Percentiles rank a stretch among this genome's conserved stretches.
These are phyloP conservation scores for Amoebophrya sp. DNA, from an alignment of 169 alveolate genomes.

Conservation along the genomic window DNA sequence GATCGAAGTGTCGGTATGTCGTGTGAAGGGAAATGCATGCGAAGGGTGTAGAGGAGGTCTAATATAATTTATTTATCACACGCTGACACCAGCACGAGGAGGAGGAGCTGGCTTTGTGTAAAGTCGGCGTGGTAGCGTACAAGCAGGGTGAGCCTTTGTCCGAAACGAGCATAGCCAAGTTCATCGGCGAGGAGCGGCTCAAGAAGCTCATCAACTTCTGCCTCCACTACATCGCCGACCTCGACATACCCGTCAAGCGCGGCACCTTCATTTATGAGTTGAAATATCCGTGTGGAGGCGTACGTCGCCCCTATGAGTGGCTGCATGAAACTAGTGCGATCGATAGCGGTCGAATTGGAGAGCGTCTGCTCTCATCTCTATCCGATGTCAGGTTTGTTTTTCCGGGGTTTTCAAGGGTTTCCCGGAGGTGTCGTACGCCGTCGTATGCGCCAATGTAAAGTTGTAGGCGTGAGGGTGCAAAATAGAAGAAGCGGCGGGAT, in stretches of 20 bases:
- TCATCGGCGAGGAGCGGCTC: slow-evolving; percentile 62
- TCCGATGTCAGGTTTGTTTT: background rate
- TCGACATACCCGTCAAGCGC: slow-evolving; percentile 84
- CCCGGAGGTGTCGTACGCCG: too few species aligned
- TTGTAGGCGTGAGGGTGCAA: too few species aligned
- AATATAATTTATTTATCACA: slow-evolving; percentile 65
- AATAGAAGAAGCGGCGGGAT: too few species aligned
- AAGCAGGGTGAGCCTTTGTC: slow-evolving; percentile 47
- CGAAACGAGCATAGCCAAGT: background rate
- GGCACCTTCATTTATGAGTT: slow-evolving; percentile 27
- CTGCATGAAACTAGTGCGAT: too few species aligned
- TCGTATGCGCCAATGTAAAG: too few species aligned
- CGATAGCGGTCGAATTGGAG: too few species aligned
- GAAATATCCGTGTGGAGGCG: background rate
- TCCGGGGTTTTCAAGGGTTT: slow-evolving; percentile 76
- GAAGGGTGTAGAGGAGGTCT: slow-evolving; percentile 29
- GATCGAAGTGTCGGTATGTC: background rate
- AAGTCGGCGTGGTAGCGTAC: slow-evolving; percentile 75
- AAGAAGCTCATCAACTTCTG: slow-evolving; percentile 67
- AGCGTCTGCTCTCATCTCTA: background rate
- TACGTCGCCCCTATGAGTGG: background rate
- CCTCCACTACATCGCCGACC: slow-evolving; percentile 64
- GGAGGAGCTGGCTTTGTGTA: too few species aligned
- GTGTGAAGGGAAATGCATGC: background rate
- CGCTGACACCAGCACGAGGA: too few species aligned